These are phyloP conservation scores for Actinomucor elegans DNA, from an alignment of 371 early-diverging fungal genomes.

Conservation along the genomic window DNA sequence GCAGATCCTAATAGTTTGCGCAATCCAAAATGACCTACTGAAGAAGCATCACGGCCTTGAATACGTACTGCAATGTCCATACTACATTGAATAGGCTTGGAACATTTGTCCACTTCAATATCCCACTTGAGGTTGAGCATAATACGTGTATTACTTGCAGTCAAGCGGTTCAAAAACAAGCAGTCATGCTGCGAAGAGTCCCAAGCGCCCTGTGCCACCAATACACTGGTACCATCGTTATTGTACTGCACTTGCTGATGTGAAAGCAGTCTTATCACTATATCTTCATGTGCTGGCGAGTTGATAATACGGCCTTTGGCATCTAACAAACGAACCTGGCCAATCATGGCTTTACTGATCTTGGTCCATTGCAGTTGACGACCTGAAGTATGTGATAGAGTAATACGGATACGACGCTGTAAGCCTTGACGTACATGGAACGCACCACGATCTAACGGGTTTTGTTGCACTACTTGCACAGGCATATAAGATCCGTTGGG, in stretches of 20 bases:
- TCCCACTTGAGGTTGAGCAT: slow-evolving; percentile 60
- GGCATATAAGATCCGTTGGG: slow-evolving; percentile 72
- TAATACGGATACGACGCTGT: slow-evolving; percentile 74
- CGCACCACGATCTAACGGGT: slow-evolving; percentile 55
- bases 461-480: slow-evolving; percentile 64
- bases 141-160: slow-evolving; percentile 58
- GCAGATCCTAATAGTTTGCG: slow-evolving; percentile 34
- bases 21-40: slow-evolving; percentile 42
- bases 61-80: slow-evolving; percentile 69
- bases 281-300: slow-evolving; percentile 51
- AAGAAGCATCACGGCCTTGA: slow-evolving; percentile 50
- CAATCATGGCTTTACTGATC: slow-evolving; percentile 61
- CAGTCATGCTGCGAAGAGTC: slow-evolving; percentile 85
- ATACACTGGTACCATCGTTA: slow-evolving; percentile 63
- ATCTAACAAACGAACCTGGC: slow-evolving; percentile 65
- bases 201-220: slow-evolving; percentile 75
- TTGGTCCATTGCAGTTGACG: slow-evolving; percentile 61
- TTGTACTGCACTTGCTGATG: slow-evolving; percentile 51
- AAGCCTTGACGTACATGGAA: slow-evolving; percentile 84
- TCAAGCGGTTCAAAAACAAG: slow-evolving; percentile 68
- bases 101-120: slow-evolving; percentile 61
- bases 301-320: slow-evolving; percentile 61
- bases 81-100: slow-evolving; percentile 55
- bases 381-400: slow-evolving; percentile 75
- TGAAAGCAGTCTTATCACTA: slow-evolving; percentile 43